Conservation (phyloP, 169 alveolate genomes). For the Plasmodium adleri region DNA sequence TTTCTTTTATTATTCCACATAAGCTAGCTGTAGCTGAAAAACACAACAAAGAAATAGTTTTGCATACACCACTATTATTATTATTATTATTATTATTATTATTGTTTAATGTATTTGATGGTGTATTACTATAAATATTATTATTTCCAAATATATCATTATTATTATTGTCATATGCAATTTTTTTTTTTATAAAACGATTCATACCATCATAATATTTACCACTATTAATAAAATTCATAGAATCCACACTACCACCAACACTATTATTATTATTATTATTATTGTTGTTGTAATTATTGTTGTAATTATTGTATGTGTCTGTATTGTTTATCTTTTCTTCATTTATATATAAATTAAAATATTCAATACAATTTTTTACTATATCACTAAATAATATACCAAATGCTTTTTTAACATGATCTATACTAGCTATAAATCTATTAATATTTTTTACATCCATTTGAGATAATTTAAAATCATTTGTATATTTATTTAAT, state of each 20-base stretch:
- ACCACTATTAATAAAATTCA: neutral
- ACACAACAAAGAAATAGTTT: constrained; percentile 77
- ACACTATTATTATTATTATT: no score
- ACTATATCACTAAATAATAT: constrained; percentile 79
- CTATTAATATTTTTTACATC: constrained; percentile 77
- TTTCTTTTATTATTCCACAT: constrained; percentile 84
- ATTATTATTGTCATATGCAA: constrained; percentile 22
- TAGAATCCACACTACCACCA: constrained; percentile 1
- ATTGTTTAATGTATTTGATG: no score
- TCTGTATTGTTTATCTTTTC: constrained; percentile 65
- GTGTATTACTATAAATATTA: no score
- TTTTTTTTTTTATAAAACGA: constrained; percentile 34
- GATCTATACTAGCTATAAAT: constrained; percentile 79
- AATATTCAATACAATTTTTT: constrained; percentile 79
- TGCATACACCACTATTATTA: constrained; percentile 33
- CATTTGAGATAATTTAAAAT: constrained; percentile 76
- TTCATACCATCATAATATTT: constrained; percentile 73
- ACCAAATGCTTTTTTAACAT: constrained; percentile 77
- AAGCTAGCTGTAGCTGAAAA: constrained; percentile 89
- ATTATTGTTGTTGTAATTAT: no score
- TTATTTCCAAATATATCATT: no score
- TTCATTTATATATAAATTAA: constrained; percentile 78
- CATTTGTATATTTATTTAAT: constrained; percentile 66
- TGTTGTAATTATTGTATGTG: neutral
- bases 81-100: neutral